Percentiles rank a stretch among this genome's conserved stretches.
phyloP scores from a whole-genome alignment of 2,329 filamentous ascomycete genomes.

The Pseudovirgaria hyperparasitica region DNA sequence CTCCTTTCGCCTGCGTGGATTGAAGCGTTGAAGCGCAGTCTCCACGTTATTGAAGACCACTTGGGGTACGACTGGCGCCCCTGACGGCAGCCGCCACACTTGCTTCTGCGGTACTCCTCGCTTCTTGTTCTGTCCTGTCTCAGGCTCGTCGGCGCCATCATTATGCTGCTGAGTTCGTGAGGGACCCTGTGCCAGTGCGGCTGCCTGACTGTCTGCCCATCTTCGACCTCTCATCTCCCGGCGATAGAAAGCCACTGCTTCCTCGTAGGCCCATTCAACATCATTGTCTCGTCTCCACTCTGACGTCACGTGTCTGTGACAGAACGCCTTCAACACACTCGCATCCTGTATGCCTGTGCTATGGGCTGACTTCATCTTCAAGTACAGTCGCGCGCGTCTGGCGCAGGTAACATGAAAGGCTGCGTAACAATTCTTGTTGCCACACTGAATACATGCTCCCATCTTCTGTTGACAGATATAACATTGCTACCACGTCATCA shows the following conservation, averaged over 20 bases:
- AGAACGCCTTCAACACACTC: conserved; percentile 83
- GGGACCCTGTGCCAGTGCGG: conserved; percentile 69
- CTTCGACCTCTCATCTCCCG: conserved; percentile 76
- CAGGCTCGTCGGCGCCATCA: conserved; percentile 37
- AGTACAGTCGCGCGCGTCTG: conserved; percentile 69
- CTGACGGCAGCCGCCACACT: conserved; percentile 85
- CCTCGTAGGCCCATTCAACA: conserved; percentile 64
- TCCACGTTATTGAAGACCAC: conserved; percentile 80
- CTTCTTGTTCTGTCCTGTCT: conserved; percentile 46
- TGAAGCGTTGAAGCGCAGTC: conserved; percentile 68
- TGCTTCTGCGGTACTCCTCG: conserved; percentile 45
- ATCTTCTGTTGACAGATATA: conserved; percentile 97
- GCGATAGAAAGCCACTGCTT: conserved; percentile 82
- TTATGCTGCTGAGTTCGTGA: conserved; percentile 44
- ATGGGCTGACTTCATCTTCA: conserved; percentile 93
- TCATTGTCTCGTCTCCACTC: conserved; percentile 83
- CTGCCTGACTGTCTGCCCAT: conserved; percentile 83
- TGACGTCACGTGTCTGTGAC: conserved; percentile 82
- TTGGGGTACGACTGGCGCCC: conserved; percentile 85
- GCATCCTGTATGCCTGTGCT: conserved; percentile 67
- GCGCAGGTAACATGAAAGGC: conserved; percentile 97
- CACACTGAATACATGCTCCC: conserved; percentile 97
- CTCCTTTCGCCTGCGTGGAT: conserved; percentile 76
- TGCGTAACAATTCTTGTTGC: conserved; percentile 92
- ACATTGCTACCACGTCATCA: conserved; percentile 43